These are phyloP conservation scores for Lactarius tabidus DNA, from an alignment of 768 basidiomycete species.

Conservation along the genomic window DNA sequence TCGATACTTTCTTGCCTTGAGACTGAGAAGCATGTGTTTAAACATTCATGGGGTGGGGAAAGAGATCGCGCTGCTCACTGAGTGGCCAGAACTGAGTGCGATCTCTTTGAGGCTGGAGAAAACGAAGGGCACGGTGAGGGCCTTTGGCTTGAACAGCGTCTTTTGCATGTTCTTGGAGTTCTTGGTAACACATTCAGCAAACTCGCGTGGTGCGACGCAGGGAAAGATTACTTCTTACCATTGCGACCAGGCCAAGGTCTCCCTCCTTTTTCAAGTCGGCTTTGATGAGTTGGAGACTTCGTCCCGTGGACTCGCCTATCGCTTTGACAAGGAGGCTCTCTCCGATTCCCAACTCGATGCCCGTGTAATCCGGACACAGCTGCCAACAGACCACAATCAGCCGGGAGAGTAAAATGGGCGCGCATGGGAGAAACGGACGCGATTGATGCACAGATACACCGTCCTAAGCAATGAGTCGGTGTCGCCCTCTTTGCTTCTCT, in stretches of 20 bases:
- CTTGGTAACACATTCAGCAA: slow-evolving; percentile 38
- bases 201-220: not conserved
- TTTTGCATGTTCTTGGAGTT: slow-evolving; percentile 92
- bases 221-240: slow-evolving; percentile 46
- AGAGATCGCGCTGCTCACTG: slow-evolving; percentile 55
- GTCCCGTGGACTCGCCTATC: slow-evolving; percentile 92
- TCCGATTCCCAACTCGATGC: slow-evolving; percentile 93
- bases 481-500: slow-evolving; percentile 73
- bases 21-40: slow-evolving; percentile 49
- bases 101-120: slow-evolving; percentile 91
- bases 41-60: slow-evolving; percentile 7
- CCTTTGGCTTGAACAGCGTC: slow-evolving; percentile 91
- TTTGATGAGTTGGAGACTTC: slow-evolving; percentile 77
- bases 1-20: slow-evolving; percentile 90
- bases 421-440: slow-evolving; percentile 47
- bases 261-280: slow-evolving; percentile 92
- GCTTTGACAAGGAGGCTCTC: slow-evolving; percentile 93
- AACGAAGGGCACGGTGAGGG: slow-evolving; percentile 82
- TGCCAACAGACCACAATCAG: slow-evolving; percentile 31
- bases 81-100: slow-evolving; percentile 77
- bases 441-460: slow-evolving; percentile 95
- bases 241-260: slow-evolving; percentile 94
- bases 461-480: slow-evolving; percentile 74
- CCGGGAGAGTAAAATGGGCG: not conserved
- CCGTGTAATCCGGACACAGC: slow-evolving; percentile 93